phyloP scores from a whole-genome alignment of 345 rosid species.

The Chamaenerion angustifolium region DNA sequence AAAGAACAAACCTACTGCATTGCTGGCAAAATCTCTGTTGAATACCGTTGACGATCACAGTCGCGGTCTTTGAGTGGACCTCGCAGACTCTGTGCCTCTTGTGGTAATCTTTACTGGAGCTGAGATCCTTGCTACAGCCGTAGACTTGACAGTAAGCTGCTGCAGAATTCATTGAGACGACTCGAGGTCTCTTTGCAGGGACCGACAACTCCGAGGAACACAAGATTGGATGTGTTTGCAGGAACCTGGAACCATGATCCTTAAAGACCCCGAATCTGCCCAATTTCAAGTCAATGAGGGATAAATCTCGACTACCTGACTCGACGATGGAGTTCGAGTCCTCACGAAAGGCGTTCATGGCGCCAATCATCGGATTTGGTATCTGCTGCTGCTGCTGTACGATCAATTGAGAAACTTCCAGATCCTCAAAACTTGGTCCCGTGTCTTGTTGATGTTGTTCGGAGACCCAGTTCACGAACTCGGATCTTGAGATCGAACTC shows the following conservation, averaged over 20 bases:
- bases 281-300: slow-evolving; percentile 54
- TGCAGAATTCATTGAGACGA: slow-evolving; percentile 14
- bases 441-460: too few species aligned
- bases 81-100: slow-evolving; percentile 51
- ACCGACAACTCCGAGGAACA: slow-evolving; percentile 15
- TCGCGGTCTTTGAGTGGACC: slow-evolving; percentile 39
- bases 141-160: slow-evolving; percentile 34
- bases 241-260: slow-evolving; percentile 9
- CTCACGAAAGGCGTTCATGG: slow-evolving; percentile 13
- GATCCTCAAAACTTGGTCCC: too few species aligned
- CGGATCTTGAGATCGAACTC: too few species aligned
- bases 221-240: slow-evolving; percentile 9
- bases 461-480: too few species aligned
- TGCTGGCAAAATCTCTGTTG: slow-evolving; percentile 57
- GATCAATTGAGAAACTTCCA: too few species aligned
- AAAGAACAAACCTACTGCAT: slow-evolving; percentile 35
- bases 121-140: slow-evolving; percentile 43
- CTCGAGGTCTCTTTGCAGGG: slow-evolving; percentile 26
- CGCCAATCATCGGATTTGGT: background rate
- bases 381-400: too few species aligned
- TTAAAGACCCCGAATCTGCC: too few species aligned
- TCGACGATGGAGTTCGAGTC: slow-evolving; percentile 28
- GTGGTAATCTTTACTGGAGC: slow-evolving; percentile 43
- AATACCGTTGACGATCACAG: slow-evolving; percentile 36
- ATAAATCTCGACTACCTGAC: slow-evolving; percentile 24